A percentile compares a stretch with the other conserved stretches of the same genome.
Conservation (phyloP, 306 rosid species). For the Fagus sylvatica region DNA sequence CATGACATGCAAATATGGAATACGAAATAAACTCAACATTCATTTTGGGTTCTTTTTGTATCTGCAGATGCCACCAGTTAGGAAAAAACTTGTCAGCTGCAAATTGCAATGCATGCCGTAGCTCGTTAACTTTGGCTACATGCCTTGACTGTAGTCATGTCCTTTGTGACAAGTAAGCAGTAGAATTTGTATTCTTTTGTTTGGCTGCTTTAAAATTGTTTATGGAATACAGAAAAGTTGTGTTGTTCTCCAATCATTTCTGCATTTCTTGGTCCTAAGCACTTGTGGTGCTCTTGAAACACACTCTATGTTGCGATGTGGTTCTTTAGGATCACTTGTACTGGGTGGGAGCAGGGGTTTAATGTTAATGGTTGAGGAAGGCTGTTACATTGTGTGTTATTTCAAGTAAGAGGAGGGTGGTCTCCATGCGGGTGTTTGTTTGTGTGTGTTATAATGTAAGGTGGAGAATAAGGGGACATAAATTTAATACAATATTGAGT, state of each 20-base stretch:
- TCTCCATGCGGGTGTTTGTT: neutral
- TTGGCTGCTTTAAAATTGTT: neutral
- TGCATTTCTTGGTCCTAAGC: neutral
- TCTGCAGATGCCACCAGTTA: slow-evolving; percentile 75
- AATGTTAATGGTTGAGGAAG: neutral
- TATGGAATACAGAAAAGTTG: neutral
- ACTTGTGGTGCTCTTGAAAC: neutral
- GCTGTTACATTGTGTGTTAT: neutral
- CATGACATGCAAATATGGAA: slow-evolving; percentile 17
- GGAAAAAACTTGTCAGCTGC: slow-evolving; percentile 52
- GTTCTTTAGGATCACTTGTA: neutral
- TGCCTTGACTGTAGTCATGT: slow-evolving; percentile 72
- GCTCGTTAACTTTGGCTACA: slow-evolving; percentile 65
- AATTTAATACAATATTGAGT: neutral
- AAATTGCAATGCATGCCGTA: slow-evolving; percentile 61
- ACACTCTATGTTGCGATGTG: neutral
- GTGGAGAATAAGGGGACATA: neutral
- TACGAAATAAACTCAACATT: slow-evolving; percentile 6
- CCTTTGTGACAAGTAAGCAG: slow-evolving; percentile 77
- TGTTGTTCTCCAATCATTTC: neutral
- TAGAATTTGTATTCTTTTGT: slow-evolving; percentile 17
- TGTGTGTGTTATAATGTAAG: neutral
- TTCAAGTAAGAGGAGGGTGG: neutral
- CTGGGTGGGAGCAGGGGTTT: neutral
- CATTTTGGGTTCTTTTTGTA: slow-evolving; percentile 15